phyloP scores from a whole-genome alignment of 2,329 filamentous ascomycete genomes.

The Cercospora sesami region DNA sequence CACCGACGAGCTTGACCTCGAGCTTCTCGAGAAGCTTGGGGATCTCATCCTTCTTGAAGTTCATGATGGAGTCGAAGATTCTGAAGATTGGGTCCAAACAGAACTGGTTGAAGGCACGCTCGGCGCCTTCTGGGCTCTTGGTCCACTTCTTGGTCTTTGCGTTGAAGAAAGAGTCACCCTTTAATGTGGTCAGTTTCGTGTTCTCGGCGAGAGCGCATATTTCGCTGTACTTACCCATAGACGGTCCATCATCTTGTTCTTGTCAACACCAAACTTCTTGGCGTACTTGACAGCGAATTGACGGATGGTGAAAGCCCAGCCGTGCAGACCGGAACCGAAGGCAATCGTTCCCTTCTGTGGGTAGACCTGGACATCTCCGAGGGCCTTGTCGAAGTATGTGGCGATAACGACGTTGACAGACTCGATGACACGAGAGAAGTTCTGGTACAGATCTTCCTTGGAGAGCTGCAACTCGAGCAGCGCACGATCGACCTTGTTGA shows the following conservation, averaged over 20 bases:
- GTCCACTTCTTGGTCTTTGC: conserved; percentile 99
- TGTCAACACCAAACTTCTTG: conserved; percentile 99
- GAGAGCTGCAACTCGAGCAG: conserved; percentile 97
- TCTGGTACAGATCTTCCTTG: conserved; percentile 99
- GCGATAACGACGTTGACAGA: conserved; percentile 99
- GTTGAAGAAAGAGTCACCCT: conserved; percentile 99
- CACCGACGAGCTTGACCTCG: conserved; percentile 80
- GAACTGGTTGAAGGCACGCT: conserved; percentile 99
- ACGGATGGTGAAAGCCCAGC: conserved; percentile 98
- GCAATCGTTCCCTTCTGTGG: conserved; percentile 96
- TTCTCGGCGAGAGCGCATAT: neutral
- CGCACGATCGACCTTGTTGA: conserved; percentile 99
- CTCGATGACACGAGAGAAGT: conserved; percentile 99
- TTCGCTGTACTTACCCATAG: conserved; percentile 71
- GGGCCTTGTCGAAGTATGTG: conserved; percentile 94
- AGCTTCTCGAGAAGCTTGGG: conserved; percentile 84
- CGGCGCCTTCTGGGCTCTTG: conserved; percentile 86
- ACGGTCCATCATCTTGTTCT: conserved; percentile 99
- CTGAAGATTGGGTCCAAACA: conserved; percentile 99
- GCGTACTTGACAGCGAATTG: conserved; percentile 95
- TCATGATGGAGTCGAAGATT: conserved; percentile 95
- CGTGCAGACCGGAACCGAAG: conserved; percentile 99
- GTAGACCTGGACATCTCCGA: conserved; percentile 98
- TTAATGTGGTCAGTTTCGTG: conserved; percentile 24
- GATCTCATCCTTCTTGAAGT: conserved; percentile 97